Conservation (phyloP, 306 rosid species). For the Biancaea sappan region DNA sequence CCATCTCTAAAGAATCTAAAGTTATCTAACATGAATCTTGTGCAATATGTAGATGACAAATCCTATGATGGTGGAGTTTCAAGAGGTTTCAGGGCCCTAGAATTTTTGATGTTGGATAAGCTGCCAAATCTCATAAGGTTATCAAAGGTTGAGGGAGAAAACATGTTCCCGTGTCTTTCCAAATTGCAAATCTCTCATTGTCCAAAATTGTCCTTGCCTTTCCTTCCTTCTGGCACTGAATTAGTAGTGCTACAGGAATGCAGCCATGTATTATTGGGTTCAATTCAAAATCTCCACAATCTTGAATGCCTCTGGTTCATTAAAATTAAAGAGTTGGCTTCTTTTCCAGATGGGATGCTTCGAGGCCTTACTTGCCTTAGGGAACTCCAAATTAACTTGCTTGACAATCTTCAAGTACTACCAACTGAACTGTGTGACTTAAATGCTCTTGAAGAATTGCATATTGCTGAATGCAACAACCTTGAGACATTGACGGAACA, state of each 20-base stretch:
- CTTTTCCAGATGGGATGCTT: conserved; percentile 26
- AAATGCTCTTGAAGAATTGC: not conserved
- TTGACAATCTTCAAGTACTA: conserved; percentile 19
- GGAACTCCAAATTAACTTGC: not conserved
- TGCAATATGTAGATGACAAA: not conserved
- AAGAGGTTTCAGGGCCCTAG: not conserved
- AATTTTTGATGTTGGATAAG: not conserved
- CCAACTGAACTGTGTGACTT: not conserved
- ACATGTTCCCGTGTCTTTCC: not conserved
- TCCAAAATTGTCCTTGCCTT: not conserved
- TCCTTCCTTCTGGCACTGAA: not conserved
- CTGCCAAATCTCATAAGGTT: not conserved
- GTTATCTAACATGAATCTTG: not conserved
- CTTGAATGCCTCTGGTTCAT: not conserved
- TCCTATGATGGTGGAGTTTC: not conserved
- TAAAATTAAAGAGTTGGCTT: not conserved
- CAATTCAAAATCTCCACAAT: not conserved
- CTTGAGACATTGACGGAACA: conserved; percentile 1
- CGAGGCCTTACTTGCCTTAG: conserved; percentile 25
- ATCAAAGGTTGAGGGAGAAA: not conserved
- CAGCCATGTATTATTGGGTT: not conserved
- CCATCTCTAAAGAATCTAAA: not conserved
- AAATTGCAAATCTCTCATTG: not conserved
- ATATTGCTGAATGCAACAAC: not conserved
- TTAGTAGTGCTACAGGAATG: not conserved